These are phyloP conservation scores for Linnemannia schmuckeri DNA, from an alignment of 192 early-diverging fungal genomes.

Conservation along the genomic window DNA sequence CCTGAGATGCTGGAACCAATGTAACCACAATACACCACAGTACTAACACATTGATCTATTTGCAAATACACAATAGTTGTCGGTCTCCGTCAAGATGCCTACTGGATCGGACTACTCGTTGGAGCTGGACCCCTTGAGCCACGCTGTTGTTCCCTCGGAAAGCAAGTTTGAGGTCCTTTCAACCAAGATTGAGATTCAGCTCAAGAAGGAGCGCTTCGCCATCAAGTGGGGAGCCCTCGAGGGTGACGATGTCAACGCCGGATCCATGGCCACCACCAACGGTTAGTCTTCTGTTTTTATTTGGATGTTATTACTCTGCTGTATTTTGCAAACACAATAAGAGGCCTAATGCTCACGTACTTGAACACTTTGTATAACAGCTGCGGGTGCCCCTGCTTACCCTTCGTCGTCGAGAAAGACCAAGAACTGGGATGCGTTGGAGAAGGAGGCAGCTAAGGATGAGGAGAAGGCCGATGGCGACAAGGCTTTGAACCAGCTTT, in stretches of 20 bases:
- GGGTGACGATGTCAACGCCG: slow-evolving; percentile 65
- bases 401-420: slow-evolving; percentile 64
- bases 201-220: slow-evolving; percentile 82
- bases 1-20: background rate
- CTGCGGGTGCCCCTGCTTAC: slow-evolving; percentile 33
- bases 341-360: background rate
- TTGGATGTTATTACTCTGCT: too few species aligned
- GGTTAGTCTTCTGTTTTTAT: slow-evolving; percentile 28
- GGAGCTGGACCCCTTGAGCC: slow-evolving; percentile 89
- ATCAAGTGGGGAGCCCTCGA: slow-evolving; percentile 88
- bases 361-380: background rate
- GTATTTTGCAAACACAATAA: too few species aligned
- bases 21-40: background rate
- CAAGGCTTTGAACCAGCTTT: slow-evolving; percentile 88
- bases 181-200: slow-evolving; percentile 93
- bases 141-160: slow-evolving; percentile 77
- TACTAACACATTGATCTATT: background rate
- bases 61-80: slow-evolving; percentile 59
- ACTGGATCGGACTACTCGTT: slow-evolving; percentile 86
- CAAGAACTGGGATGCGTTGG: slow-evolving; percentile 87
- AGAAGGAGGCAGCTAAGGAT: slow-evolving; percentile 76
- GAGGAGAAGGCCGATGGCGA: slow-evolving; percentile 91
- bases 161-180: slow-evolving; percentile 82
- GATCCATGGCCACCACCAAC: slow-evolving; percentile 55
- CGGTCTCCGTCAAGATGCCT: slow-evolving; percentile 86